Evolutionary conservation across 306 rosid genomes (phyloP).

Genomic region (Prinsepia uniflora): DNA sequence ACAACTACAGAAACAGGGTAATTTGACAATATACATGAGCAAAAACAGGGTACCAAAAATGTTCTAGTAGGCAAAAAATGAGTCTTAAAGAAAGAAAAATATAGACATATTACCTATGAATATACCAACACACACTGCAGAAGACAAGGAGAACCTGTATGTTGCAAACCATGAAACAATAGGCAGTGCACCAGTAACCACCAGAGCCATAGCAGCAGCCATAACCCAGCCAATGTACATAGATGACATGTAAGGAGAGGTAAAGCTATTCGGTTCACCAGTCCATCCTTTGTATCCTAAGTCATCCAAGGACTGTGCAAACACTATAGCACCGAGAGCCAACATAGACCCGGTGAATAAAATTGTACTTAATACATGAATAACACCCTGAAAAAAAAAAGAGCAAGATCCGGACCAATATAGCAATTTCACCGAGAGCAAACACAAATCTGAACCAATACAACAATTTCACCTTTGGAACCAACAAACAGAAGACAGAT

Average conservation of each 20-base stretch:
- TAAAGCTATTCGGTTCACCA: slow-evolving; percentile 59
- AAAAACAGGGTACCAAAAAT: slow-evolving; percentile 13
- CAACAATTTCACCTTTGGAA: too few relatives aligned
- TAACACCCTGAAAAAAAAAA: slow-evolving; percentile 69
- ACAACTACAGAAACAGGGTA: slow-evolving; percentile 44
- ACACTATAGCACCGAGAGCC: slow-evolving; percentile 84
- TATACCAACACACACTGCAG: slow-evolving; percentile 76
- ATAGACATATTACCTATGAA: slow-evolving; percentile 61
- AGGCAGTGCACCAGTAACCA: slow-evolving; percentile 84
- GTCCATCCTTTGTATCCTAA: slow-evolving; percentile 83
- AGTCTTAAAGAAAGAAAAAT: slow-evolving; percentile 6
- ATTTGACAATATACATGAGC: slow-evolving; percentile 2
- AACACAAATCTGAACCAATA: too few relatives aligned
- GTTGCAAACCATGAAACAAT: slow-evolving; percentile 97
- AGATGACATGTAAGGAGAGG: slow-evolving; percentile 82
- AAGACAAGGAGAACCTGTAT: slow-evolving; percentile 80
- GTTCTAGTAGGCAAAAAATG: slow-evolving; percentile 8
- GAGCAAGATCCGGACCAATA: too few relatives aligned
- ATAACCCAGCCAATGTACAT: slow-evolving; percentile 97
- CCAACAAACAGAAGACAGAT: too few relatives aligned
- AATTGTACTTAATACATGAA: slow-evolving; percentile 57
- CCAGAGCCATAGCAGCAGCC: slow-evolving; percentile 80
- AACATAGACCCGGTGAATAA: slow-evolving; percentile 76
- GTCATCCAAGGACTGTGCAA: slow-evolving; percentile 90
- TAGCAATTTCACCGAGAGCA: too few relatives aligned